Base-by-base conservation (phyloP, 2,329 filamentous ascomycete genomes). In the Hymenoscyphus albidus region DNA sequence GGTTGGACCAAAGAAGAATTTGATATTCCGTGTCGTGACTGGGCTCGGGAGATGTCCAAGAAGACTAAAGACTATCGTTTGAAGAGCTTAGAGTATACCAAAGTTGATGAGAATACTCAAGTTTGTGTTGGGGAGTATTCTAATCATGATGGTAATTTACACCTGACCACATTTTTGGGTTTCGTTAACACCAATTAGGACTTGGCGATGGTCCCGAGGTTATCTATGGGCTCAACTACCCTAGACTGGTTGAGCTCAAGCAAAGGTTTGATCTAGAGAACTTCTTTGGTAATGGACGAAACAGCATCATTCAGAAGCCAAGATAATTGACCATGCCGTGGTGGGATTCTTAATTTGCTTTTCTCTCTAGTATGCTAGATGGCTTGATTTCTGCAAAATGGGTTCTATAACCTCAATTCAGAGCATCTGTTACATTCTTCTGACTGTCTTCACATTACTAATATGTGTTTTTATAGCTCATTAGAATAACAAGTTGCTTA, bases 241-340 rank as follows among this genome's bases (percentile, higher is more conserved):
- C 69, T 2, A 71, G 76, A 7, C 68, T 83, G 56, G 76, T 78
- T 67, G 68, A 70, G 5, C 69, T 82, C 51, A 82, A 83, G 72
- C 76, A 74, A 22, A 74, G 74, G 61, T 82, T 81, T 64, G 81
- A 82, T 68, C 79, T 80, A 2, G 74, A 64, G 4, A 81, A 80
- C 67, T 69, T 81, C 18, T 83, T 82, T 69, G 75, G 79, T 56
- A 70, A 67, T 27, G 68, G 69, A 9, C 61, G 65, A 2, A 65
- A 68, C 22, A 64, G 66, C 48, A 32, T 69, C 38, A 44, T 62
- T 57, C 9, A 57, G 27, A 54, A 54, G 48, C 48, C 48, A 9
- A 54, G 48, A 54, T 54, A 22, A 27, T 10, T 35, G 3, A 27
- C 0, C 27, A 35, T 35, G 9, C 9, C 9, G 9, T 35, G 9